A percentile compares a stretch with the other conserved stretches of the same genome.
Evolutionary conservation across 2,329 filamentous ascomycete genomes (phyloP).

Genomic region (Diaporthe destruens): DNA sequence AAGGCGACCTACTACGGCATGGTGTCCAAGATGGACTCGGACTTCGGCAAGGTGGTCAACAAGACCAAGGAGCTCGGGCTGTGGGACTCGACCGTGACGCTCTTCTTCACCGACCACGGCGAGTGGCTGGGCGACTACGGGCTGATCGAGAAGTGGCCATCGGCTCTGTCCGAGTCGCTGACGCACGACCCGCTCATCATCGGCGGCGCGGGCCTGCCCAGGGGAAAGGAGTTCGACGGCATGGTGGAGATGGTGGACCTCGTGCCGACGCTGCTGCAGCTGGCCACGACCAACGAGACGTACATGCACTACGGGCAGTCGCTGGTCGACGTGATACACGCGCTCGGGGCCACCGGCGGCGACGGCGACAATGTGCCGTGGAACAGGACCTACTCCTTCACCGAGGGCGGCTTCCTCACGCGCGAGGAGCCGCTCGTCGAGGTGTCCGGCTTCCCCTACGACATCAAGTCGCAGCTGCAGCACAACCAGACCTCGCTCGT

Average conservation of each 20-base stretch:
- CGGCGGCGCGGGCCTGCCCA: constrained; percentile 55
- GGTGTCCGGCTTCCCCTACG: constrained; percentile 58
- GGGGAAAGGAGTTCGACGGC: constrained; percentile 49
- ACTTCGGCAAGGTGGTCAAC: constrained; percentile 57
- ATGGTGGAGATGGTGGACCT: constrained; percentile 62
- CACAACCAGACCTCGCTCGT: constrained; percentile 58
- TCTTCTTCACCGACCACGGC: constrained; percentile 61
- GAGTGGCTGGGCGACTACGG: constrained; percentile 62
- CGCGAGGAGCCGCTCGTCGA: constrained; percentile 60
- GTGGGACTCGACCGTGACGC: constrained; percentile 56
- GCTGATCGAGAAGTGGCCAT: constrained; percentile 63
- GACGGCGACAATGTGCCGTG: background rate
- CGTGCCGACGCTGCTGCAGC: constrained; percentile 57
- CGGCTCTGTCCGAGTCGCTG: constrained; percentile 56
- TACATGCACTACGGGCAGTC: constrained; percentile 55
- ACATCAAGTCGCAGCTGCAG: constrained; percentile 59
- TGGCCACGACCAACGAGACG: constrained; percentile 53
- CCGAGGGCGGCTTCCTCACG: constrained; percentile 59
- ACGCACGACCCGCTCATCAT: constrained; percentile 59
- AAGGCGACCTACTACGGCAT: constrained; percentile 61
- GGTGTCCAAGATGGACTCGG: constrained; percentile 59
- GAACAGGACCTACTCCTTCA: constrained; percentile 57
- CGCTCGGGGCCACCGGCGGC: constrained; percentile 42
- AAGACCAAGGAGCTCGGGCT: constrained; percentile 51
- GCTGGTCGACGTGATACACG: constrained; percentile 46